Evolutionary conservation across 139 green algal species (phyloP).

Genomic region (Chlamydomonas incerta): DNA sequence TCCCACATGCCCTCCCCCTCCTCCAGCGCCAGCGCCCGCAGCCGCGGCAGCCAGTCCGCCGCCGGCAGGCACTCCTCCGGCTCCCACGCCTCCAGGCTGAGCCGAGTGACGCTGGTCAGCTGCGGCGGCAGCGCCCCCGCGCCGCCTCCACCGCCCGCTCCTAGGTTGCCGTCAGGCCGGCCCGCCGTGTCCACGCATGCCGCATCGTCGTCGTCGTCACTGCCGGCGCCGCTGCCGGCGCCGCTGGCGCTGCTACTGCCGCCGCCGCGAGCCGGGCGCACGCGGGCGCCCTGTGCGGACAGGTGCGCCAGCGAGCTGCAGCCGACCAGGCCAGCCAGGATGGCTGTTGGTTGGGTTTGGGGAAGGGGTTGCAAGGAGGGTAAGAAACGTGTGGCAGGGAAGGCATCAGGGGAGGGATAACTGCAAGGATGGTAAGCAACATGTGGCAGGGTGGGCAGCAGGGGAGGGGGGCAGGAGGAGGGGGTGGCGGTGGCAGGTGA

Average conservation of each 20-base stretch:
- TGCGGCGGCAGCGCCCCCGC: background rate
- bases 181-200: too few relatives aligned
- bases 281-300: conserved; percentile 6
- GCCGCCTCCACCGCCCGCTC: background rate
- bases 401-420: too few relatives aligned
- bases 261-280: background rate
- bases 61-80: conserved; percentile 17
- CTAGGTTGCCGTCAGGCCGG: background rate
- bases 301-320: conserved; percentile 3
- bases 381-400: too few relatives aligned
- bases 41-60: conserved; percentile 20
- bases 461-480: too few relatives aligned
- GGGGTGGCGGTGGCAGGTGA: too few relatives aligned
- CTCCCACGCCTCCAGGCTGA: conserved; percentile 2
- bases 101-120: conserved; percentile 16
- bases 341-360: too few relatives aligned
- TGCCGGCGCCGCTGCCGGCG: too few relatives aligned
- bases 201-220: background rate
- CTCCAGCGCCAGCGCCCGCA: conserved; percentile 9
- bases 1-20: conserved; percentile 19
- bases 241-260: too few relatives aligned
- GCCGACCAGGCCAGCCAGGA: background rate
- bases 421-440: too few relatives aligned
- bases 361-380: too few relatives aligned
- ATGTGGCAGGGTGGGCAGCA: too few relatives aligned